These are phyloP conservation scores for Coniophora puteana DNA, from an alignment of 1,284 basidiomycete species.

Conservation along the genomic window DNA sequence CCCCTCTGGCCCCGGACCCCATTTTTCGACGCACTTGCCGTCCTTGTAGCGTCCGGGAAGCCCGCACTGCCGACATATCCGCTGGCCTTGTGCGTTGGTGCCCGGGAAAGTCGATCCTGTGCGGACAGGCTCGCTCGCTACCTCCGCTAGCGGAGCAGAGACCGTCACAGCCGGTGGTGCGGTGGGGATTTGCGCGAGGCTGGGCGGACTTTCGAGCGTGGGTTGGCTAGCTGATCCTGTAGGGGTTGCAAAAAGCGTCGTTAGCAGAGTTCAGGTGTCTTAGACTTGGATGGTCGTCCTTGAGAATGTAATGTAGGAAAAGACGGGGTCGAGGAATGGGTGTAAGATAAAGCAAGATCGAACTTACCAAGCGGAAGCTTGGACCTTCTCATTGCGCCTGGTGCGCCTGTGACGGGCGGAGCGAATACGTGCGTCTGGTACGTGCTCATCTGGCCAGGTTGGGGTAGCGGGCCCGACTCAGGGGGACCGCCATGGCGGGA, in stretches of 20 bases:
- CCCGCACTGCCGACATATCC: conserved; percentile 74
- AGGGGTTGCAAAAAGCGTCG: background rate
- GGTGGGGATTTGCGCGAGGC: conserved; percentile 4
- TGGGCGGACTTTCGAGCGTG: conserved; percentile 12
- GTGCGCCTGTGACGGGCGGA: conserved; percentile 63
- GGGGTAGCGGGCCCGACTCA: conserved; percentile 29
- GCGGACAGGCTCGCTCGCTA: background rate
- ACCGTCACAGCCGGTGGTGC: conserved; percentile 5
- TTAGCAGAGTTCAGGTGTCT: conserved; percentile 14
- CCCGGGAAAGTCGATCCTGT: conserved; percentile 33
- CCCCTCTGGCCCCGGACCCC: conserved; percentile 80
- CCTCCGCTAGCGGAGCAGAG: background rate
- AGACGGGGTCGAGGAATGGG: no score
- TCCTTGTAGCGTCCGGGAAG: conserved; percentile 72
- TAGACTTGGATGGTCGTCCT: conserved; percentile 20
- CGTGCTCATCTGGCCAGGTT: conserved; percentile 38
- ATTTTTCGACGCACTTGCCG: conserved; percentile 82
- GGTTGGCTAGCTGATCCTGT: conserved; percentile 10
- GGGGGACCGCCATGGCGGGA: conserved; percentile 20
- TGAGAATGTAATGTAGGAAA: conserved; percentile 8
- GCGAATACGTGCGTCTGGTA: conserved; percentile 68
- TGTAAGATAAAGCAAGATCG: background rate
- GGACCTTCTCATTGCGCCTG: conserved; percentile 57
- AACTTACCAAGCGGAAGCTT: conserved; percentile 23
- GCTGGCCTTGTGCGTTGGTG: conserved; percentile 60